A percentile compares a stretch with the other conserved stretches of the same genome.
Evolutionary conservation across 2,329 filamentous ascomycete species (phyloP).

Genomic region (Phaeosphaeriaceae sp.): DNA sequence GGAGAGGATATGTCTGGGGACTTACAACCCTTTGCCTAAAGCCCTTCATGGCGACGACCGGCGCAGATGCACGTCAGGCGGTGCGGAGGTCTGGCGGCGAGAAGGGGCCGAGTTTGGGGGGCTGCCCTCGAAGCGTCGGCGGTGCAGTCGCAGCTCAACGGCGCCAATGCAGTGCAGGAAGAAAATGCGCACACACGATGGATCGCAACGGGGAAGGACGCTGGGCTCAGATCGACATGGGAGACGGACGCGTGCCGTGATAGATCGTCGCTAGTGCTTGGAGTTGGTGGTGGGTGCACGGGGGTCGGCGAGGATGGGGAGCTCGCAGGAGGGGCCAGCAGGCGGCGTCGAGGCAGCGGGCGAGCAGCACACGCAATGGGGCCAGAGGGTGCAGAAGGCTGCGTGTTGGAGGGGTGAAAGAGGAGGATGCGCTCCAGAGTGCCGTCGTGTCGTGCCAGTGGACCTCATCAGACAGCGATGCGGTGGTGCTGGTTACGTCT

Average conservation of each 20-base stretch:
- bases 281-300: constrained; percentile 30
- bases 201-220: constrained; percentile 17
- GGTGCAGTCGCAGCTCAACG: constrained; percentile 31
- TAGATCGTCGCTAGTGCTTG: constrained; percentile 37
- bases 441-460: constrained; percentile 23
- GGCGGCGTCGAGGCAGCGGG: constrained; percentile 28
- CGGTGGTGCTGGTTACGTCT: constrained; percentile 15
- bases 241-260: constrained; percentile 32
- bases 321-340: constrained; percentile 29
- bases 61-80: constrained; percentile 40
- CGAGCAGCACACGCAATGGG: constrained; percentile 21
- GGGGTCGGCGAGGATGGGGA: constrained; percentile 29
- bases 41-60: constrained; percentile 80
- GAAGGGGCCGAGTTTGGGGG: constrained; percentile 29
- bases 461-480: constrained; percentile 23
- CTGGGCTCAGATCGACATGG: constrained; percentile 41
- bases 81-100: constrained; percentile 36
- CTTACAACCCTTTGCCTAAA: constrained; percentile 97
- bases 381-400: background rate
- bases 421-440: constrained; percentile 9
- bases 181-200: constrained; percentile 24
- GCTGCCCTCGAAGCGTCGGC: constrained; percentile 29
- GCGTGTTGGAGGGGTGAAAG: constrained; percentile 19
- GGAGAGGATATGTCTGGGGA: constrained; percentile 44
- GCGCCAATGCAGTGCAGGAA: constrained; percentile 33